Evolutionary conservation across 2,329 filamentous ascomycete species (phyloP), one percentile per base, ranked within the genome.

Genomic region (Rachicladosporium sp.): DNA sequence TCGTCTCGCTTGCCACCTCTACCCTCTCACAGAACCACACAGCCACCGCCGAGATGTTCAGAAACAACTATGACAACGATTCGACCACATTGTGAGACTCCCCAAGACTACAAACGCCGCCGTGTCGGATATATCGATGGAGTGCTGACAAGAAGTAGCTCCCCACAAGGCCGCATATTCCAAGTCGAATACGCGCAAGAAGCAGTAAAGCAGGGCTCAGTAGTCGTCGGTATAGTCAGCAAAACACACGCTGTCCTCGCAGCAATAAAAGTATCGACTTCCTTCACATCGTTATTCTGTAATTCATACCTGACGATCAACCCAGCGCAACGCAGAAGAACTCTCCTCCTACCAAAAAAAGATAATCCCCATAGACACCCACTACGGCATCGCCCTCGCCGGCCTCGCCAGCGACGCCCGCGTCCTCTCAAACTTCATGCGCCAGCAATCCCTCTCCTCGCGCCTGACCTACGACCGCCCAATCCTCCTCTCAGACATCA

Each of bases 51-150:
- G 79, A 59, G 59, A 96, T 98, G 91, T 98, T 98, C 71, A 78
- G 91, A 69, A 98, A 98, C 75, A 96, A 96, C 69, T 98, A 98
- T 75, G 91, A 98, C 72, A 98, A 98, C 78, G 91, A 98, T 68
- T 93, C 89, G 48, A 88, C 96, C 69, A 98, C 91, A 69, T 98
- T 96, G 87, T 94, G 74, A 68, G 80, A 67, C 35, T 31, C 23
- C 40, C 30, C 15, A 32, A n/a, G 3, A 32, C 30, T 12, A 12
- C 30, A 33, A 23, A 7, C 36, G 29, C 33, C 31, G 3, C 5
- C 3, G 5, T 3, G 15, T 19, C 15, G 5, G 15, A 19, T 19
- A 19, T 19, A 19, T 19, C 15, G 15, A 19, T 19, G 15, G 15
- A 36, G 31, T 41, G 31, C 48, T 54, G 39, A 52, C 41, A 32